Evolutionary conservation across 1,284 basidiomycete genomes (phyloP), one percentile per base, ranked within the genome.

Genomic region (Flammula alnicola): DNA sequence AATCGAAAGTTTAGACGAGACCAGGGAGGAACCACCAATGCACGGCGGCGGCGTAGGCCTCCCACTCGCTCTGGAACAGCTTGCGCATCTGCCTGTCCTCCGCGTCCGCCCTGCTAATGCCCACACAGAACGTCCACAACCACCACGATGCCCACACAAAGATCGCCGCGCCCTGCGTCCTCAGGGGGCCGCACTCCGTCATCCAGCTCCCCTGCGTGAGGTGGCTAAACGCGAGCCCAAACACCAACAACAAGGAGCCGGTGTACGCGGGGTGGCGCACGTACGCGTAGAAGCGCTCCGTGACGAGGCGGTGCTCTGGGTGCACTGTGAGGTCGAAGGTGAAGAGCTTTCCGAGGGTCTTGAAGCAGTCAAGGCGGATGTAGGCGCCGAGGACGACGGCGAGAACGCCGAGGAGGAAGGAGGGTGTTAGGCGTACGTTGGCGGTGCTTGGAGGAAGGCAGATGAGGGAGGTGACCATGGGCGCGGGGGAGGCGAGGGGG

Each of bases 281-380:
- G 51, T 76, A 72, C 10, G 66, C 57, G 61, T 85, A 85, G 51
- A 76, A 78, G 5, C 82, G 75, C 11, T 63, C 66, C 0, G 79
- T 83, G 58, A 85, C 68, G 49, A 85, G 74, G 31, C 64, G 73
- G 64, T 84, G 83, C n/a, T 69, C 63, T 1, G 79, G 77, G 54
- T 78, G 74, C 39, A 84, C 68, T 40, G 80, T 79, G 51, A 85
- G 73, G 55, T 83, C 81, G 63, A 83, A 85, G 0, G 83, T 85
- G 68, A 85, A 85, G 49, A 83, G 68, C 4, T 72, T 62, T 1
- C 82, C 83, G 12, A 74, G 67, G 12, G 71, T 65, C 47, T 63
- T 64, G 67, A 75, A 77, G 59, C 75, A 76, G 59, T 72, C 72
- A 11, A 77, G 62, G 31, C 76, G 74, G 54, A 78, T 72, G 58